Evolutionary conservation across 768 basidiomycete species (phyloP), one percentile per base, ranked within the genome.

Genomic region (Xerocomellus intermedius): DNA sequence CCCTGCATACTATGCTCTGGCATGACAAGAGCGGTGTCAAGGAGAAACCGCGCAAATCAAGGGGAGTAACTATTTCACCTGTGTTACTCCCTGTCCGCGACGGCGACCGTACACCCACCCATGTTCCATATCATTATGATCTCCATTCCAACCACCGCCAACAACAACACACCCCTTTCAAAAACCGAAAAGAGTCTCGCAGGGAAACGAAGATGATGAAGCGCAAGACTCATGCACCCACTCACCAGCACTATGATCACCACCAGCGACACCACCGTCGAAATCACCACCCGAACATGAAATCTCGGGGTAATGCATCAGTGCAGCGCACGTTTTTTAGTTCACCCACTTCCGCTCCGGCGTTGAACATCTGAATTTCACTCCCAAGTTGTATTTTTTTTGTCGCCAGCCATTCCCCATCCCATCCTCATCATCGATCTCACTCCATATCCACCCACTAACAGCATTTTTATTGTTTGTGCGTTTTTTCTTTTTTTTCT

Each of bases 161-260:
- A 9, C 69, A 76, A 9, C 61, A 66, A 39, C 39, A 67, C 12
- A 66, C 74, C 33, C 67, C 75, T 12, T 73, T 75, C 57, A 86
- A 86, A 73, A 81, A 65, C 44, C 78, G 82, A 56, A 86, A 84
- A 68, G 87, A 89, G 72, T 71, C 79, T 58, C 76, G 82, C 61
- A 76, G 82, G 64, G 87, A 90, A 74, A 82, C 82, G 65, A 87
- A 85, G 73, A 75, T 81, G 70, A 73, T 80, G 66, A 84, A 86
- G 70, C 78, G 82, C 59, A 80, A 85, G 75, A 78, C 74, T 70
- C 76, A 75, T 65, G 75, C 74, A 60, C 67, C 80, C 52, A 64
- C 46, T 26, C 50, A 62, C 43, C 67, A 70, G 37, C 69, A 71
- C 43, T 68, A 75, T n/a, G 74, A 79, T 44, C 75, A 76, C 47